A percentile compares a stretch with the other conserved stretches of the same genome.
phyloP scores from a whole-genome alignment of 768 basidiomycete genomes.

The Hygrophoropsis aurantiaca region DNA sequence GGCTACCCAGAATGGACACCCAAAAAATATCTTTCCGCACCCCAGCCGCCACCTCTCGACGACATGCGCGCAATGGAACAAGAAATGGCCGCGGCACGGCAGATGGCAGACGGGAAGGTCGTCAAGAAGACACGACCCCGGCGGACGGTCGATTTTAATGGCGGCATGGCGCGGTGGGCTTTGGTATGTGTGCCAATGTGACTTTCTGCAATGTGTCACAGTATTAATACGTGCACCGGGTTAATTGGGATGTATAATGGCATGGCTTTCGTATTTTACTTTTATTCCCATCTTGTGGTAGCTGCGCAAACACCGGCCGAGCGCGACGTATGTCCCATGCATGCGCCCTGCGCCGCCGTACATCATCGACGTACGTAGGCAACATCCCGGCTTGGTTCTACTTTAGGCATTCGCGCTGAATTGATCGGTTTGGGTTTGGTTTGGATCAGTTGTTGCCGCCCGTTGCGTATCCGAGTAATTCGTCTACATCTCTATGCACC shows the following conservation, averaged over 20 bases:
- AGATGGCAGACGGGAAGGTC: conserved; percentile 74
- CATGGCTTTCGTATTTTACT: background rate
- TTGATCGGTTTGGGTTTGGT: conserved; percentile 20
- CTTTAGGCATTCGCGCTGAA: conserved; percentile 25
- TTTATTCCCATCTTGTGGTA: conserved; percentile 25
- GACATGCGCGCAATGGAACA: conserved; percentile 74
- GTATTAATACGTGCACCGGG: too few species aligned
- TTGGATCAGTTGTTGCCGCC: conserved; percentile 82
- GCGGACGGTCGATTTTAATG: conserved; percentile 93
- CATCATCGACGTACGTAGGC: conserved; percentile 85
- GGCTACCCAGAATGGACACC: conserved; percentile 75
- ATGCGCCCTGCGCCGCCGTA: conserved; percentile 86
- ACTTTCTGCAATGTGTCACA: too few species aligned
- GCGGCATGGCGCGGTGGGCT: conserved; percentile 82
- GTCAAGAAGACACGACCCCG: conserved; percentile 91
- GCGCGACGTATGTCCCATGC: conserved; percentile 70
- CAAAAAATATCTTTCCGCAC: conserved; percentile 57
- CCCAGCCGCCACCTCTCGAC: conserved; percentile 79
- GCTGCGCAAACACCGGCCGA: conserved; percentile 79
- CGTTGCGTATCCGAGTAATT: conserved; percentile 87
- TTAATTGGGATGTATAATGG: too few species aligned
- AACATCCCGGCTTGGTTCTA: conserved; percentile 11
- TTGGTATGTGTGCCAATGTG: conserved; percentile 60
- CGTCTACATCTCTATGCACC: conserved; percentile 91
- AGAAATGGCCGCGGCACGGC: conserved; percentile 73